Percentiles rank a stretch among this genome's conserved stretches.
Evolutionary conservation across 2,329 filamentous ascomycete species (phyloP).

Genomic region (Botrytis tulipae): DNA sequence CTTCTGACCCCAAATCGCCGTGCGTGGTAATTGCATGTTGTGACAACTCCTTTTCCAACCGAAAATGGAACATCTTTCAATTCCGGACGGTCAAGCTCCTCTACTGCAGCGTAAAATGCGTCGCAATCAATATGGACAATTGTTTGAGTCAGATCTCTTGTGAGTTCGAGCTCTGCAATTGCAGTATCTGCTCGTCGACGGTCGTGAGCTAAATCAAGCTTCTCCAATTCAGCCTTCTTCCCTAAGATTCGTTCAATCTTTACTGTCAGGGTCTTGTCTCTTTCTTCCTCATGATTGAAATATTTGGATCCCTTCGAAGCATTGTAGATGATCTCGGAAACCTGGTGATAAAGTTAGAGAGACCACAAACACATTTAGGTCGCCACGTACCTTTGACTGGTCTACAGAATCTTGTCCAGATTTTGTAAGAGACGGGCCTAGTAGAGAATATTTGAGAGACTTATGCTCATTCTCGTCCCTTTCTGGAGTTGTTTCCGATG

Average conservation of each 20-base stretch:
- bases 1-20: slow-evolving; percentile 87
- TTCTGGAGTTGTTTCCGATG: slow-evolving; percentile 5
- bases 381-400: slow-evolving; percentile 66
- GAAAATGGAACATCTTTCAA: slow-evolving; percentile 86
- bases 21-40: slow-evolving; percentile 81
- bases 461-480: slow-evolving; percentile 43
- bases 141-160: slow-evolving; percentile 77
- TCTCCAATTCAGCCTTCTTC: slow-evolving; percentile 73
- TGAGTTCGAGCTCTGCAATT: slow-evolving; percentile 73
- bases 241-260: slow-evolving; percentile 80
- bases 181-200: slow-evolving; percentile 76
- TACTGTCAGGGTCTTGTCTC: slow-evolving; percentile 76
- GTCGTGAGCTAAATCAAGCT: slow-evolving; percentile 70
- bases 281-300: slow-evolving; percentile 85
- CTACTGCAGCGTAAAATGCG: slow-evolving; percentile 95
- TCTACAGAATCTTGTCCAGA: slow-evolving; percentile 92
- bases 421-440: slow-evolving; percentile 90
- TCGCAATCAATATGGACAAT: slow-evolving; percentile 96
- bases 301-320: slow-evolving; percentile 95
- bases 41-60: slow-evolving; percentile 69
- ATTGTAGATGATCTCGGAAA: slow-evolving; percentile 95
- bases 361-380: slow-evolving; percentile 9
- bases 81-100: slow-evolving; percentile 80
- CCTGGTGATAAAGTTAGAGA: slow-evolving; percentile 46
- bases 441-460: slow-evolving; percentile 82